phyloP scores from a whole-genome alignment of 768 basidiomycete genomes.

The Termitomyces sp. region DNA sequence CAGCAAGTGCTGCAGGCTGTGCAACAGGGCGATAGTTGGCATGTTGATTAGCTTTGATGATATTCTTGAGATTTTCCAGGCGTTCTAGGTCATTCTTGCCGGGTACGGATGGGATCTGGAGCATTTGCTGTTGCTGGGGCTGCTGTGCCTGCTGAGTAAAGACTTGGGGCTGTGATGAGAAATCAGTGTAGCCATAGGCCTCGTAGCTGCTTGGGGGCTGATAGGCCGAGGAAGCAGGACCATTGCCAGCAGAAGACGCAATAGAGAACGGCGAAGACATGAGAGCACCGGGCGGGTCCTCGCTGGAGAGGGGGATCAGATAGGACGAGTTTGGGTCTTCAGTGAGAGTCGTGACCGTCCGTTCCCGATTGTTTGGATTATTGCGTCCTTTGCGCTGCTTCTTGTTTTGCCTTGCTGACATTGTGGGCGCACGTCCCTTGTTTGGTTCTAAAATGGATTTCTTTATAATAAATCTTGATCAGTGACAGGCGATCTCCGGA shows the following conservation, averaged over 20 bases:
- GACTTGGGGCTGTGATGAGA: background rate
- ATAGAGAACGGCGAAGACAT: slow-evolving; percentile 35
- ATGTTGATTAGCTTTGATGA: slow-evolving; percentile 70
- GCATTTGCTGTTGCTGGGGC: slow-evolving; percentile 17
- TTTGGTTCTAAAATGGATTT: slow-evolving; percentile 11
- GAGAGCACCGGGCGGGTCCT: slow-evolving; percentile 37
- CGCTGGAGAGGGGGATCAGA: slow-evolving; percentile 45
- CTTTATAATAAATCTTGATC: slow-evolving; percentile 15
- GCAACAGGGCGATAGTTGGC: slow-evolving; percentile 64
- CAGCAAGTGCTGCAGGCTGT: slow-evolving; percentile 58
- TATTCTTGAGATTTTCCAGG: slow-evolving; percentile 67
- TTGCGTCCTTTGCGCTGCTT: slow-evolving; percentile 49
- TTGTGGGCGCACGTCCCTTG: slow-evolving; percentile 22
- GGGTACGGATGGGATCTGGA: slow-evolving; percentile 17
- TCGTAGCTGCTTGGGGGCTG: slow-evolving; percentile 30
- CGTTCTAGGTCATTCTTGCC: slow-evolving; percentile 68
- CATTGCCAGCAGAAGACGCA: slow-evolving; percentile 23
- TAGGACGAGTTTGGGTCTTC: slow-evolving; percentile 52
- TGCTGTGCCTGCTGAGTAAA: slow-evolving; percentile 12
- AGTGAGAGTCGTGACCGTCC: slow-evolving; percentile 65
- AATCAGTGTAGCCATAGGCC: slow-evolving; percentile 27
- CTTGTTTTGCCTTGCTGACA: slow-evolving; percentile 61
- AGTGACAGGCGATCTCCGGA: slow-evolving; percentile 16
- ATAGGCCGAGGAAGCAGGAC: slow-evolving; percentile 22
- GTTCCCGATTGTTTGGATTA: slow-evolving; percentile 49